Conservation (phyloP, 768 basidiomycete genomes). For the Tephrocybe sp. region DNA sequence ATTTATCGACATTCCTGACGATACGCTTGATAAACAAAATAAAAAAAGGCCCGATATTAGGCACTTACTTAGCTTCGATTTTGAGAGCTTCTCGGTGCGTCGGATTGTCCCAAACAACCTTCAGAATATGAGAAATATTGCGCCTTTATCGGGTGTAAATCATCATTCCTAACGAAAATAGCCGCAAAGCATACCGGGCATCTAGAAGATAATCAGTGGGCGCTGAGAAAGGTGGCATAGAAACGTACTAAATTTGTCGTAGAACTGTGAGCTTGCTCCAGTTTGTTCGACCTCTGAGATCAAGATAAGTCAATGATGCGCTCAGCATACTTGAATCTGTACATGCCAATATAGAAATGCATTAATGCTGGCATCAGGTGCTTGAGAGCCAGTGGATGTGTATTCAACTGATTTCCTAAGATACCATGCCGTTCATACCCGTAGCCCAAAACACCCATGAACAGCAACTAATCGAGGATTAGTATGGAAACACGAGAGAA, state of each 20-base stretch:
- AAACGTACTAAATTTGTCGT: slow-evolving; percentile 90
- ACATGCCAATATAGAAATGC: slow-evolving; percentile 96
- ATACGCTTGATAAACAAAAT: background rate
- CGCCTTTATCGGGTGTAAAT: slow-evolving; percentile 44
- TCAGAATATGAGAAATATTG: slow-evolving; percentile 84
- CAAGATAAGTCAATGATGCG: background rate
- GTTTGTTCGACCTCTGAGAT: slow-evolving; percentile 91
- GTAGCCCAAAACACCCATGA: slow-evolving; percentile 69
- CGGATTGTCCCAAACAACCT: slow-evolving; percentile 89
- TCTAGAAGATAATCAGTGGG: slow-evolving; percentile 5
- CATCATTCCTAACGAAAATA: background rate
- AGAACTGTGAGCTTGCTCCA: slow-evolving; percentile 96
- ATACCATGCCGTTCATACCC: slow-evolving; percentile 67
- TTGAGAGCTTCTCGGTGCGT: slow-evolving; percentile 84
- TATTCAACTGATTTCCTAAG: slow-evolving; percentile 79
- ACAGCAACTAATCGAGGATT: slow-evolving; percentile 53
- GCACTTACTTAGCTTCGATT: slow-evolving; percentile 63
- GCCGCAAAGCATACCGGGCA: slow-evolving; percentile 13
- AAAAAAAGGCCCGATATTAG: background rate
- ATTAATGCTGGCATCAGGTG: slow-evolving; percentile 90
- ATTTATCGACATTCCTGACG: slow-evolving; percentile 81
- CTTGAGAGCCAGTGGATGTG: slow-evolving; percentile 79
- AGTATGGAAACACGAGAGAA: background rate
- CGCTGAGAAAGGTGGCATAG: slow-evolving; percentile 1
- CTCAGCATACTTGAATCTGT: slow-evolving; percentile 25